phyloP scores from a whole-genome alignment of 169 alveolate species.

The Plasmodium vivax region DNA sequence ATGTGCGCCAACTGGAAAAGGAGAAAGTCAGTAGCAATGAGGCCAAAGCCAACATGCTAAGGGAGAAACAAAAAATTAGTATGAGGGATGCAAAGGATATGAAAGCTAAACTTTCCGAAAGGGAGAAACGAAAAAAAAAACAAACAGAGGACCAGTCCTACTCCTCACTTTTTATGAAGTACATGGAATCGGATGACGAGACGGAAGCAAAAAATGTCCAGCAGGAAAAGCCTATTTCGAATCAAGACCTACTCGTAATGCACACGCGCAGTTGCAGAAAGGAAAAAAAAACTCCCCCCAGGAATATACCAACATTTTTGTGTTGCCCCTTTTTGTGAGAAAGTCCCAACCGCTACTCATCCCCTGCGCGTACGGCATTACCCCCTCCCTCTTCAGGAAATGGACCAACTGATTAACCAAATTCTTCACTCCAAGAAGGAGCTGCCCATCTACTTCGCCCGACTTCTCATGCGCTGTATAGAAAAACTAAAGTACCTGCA shows the following conservation, averaged over 20 bases:
- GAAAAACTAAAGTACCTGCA: conserved; percentile 49
- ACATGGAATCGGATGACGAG: conserved; percentile 68
- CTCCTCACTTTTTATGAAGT: conserved; percentile 57
- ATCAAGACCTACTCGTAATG: neutral
- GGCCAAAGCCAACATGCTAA: conserved; percentile 20
- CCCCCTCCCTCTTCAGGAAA: neutral
- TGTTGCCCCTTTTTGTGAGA: neutral
- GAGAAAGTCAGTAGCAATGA: conserved; percentile 34
- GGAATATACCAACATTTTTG: neutral
- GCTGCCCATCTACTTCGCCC: neutral
- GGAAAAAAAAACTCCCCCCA: neutral
- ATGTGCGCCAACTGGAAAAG: conserved; percentile 34
- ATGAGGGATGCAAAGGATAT: conserved; percentile 30
- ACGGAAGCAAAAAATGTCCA: neutral
- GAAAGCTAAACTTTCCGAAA: neutral
- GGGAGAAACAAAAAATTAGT: conserved; percentile 38
- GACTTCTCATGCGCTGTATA: conserved; percentile 7
- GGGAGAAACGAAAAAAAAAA: neutral
- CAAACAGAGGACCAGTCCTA: conserved; percentile 50
- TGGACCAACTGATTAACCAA: conserved; percentile 6
- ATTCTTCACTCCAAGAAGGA: neutral
- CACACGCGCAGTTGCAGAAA: neutral
- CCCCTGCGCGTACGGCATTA: neutral
- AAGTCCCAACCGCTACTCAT: neutral
- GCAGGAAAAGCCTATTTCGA: neutral